These are phyloP conservation scores for Xylariomycetidae sp. DNA, from an alignment of 2,329 filamentous ascomycete genomes.

Conservation along the genomic window DNA sequence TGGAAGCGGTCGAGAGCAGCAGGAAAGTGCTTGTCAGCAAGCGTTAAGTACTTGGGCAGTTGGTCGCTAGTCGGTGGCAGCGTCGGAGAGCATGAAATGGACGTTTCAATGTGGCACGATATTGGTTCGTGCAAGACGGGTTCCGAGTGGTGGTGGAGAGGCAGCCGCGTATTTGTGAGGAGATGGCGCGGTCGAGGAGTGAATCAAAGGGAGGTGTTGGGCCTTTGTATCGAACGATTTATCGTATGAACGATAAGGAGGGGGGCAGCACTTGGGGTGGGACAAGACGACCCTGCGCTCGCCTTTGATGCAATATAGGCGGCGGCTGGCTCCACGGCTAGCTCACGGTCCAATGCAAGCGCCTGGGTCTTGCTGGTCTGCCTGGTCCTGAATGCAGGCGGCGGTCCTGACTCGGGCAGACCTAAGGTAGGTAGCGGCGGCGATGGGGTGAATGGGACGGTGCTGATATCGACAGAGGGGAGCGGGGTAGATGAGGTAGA, in stretches of 20 bases:
- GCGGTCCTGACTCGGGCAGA: conserved; percentile 10
- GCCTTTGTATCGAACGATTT: conserved; percentile 13
- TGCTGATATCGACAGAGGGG: conserved; percentile 1
- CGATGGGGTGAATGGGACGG: not conserved
- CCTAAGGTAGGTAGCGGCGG: no score
- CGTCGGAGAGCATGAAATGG: no score
- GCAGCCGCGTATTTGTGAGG: not conserved
- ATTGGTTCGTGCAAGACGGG: no score
- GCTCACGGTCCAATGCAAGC: no score
- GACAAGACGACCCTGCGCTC: conserved; percentile 4
- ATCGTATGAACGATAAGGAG: conserved; percentile 12
- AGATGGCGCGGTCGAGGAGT: not conserved
- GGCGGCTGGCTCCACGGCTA: no score
- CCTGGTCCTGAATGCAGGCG: not conserved
- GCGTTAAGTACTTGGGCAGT: no score
- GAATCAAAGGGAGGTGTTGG: conserved; percentile 7
- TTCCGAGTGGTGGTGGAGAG: not conserved
- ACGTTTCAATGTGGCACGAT: no score
- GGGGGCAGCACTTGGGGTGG: conserved; percentile 6
- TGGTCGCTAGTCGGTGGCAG: no score
- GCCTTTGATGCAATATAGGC: not conserved
- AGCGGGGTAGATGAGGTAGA: conserved; percentile 10
- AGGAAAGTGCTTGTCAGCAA: no score
- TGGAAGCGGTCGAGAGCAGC: no score
- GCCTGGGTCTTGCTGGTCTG: no score